Evolutionary conservation across 495 filamentous ascomycete species (phyloP).

Genomic region (Talaromyces adpressus): DNA sequence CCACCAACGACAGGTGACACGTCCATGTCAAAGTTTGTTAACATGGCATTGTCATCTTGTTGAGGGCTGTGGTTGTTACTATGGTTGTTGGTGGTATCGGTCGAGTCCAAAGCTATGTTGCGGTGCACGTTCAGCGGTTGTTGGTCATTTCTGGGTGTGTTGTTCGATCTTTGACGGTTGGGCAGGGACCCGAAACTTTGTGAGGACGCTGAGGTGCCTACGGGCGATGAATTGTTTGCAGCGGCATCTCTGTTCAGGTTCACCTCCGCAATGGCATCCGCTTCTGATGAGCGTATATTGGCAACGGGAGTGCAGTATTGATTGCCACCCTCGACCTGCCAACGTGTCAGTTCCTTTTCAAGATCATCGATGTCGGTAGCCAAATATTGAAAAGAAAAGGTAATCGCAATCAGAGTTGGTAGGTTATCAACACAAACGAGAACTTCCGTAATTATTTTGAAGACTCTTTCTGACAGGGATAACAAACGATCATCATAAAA

Average conservation of each 20-base stretch:
- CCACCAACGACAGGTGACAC: conserved; percentile 21
- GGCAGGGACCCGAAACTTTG: conserved; percentile 20
- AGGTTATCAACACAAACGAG: conserved; percentile 64
- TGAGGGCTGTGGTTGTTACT: conserved; percentile 4
- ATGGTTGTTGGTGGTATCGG: conserved; percentile 1
- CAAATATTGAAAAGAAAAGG: conserved; percentile 14
- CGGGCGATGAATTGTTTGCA: not conserved
- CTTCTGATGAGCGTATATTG: not conserved
- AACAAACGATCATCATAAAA: conserved; percentile 85
- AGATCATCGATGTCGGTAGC: not conserved
- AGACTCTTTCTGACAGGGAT: conserved; percentile 90
- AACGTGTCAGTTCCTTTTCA: conserved; percentile 6
- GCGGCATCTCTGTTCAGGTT: not conserved
- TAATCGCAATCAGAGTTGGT: conserved; percentile 51
- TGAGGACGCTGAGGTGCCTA: not conserved
- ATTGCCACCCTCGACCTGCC: not conserved
- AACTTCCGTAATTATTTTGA: not conserved
- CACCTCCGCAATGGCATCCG: conserved; percentile 1
- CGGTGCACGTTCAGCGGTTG: not conserved
- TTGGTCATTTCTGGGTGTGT: not conserved
- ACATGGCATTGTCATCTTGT: conserved; percentile 7
- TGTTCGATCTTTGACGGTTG: conserved; percentile 16
- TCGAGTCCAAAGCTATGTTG: not conserved
- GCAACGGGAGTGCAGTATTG: not conserved
- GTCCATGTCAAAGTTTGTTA: conserved; percentile 19